These are phyloP conservation scores for Suillus weaverae DNA, from an alignment of 768 basidiomycete species.

Conservation along the genomic window DNA sequence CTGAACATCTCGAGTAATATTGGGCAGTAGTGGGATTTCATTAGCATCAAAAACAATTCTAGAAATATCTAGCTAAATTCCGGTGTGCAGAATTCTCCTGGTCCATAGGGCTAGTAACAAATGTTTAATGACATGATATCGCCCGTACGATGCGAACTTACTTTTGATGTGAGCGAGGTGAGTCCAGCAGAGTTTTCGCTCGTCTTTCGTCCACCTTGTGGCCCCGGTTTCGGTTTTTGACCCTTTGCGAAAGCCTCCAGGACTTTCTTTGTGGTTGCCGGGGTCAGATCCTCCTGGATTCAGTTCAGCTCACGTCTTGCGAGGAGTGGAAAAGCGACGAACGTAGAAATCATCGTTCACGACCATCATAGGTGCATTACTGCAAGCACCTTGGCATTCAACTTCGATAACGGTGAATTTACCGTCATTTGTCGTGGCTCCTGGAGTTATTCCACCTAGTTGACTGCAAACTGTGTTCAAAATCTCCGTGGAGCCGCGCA, in stretches of 20 bases:
- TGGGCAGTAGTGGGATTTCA: not conserved
- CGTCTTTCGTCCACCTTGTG: slow-evolving; percentile 82
- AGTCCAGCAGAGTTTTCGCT: slow-evolving; percentile 93
- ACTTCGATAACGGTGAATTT: slow-evolving; percentile 98
- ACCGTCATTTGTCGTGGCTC: slow-evolving; percentile 91
- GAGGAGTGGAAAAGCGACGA: slow-evolving; percentile 31
- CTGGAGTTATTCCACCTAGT: slow-evolving; percentile 81
- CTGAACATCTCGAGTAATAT: slow-evolving; percentile 32
- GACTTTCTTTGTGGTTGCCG: slow-evolving; percentile 74
- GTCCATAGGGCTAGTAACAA: slow-evolving; percentile 78
- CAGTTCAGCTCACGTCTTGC: slow-evolving; percentile 11
- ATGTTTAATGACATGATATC: slow-evolving; percentile 12
- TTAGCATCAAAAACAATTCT: slow-evolving; percentile 1
- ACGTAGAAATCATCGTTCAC: slow-evolving; percentile 97
- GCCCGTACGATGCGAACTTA: slow-evolving; percentile 28
- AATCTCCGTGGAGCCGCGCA: slow-evolving; percentile 88
- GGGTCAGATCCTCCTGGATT: slow-evolving; percentile 78
- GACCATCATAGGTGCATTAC: slow-evolving; percentile 96
- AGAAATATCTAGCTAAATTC: slow-evolving; percentile 69
- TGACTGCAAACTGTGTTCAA: slow-evolving; percentile 81
- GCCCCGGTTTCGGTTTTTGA: slow-evolving; percentile 89
- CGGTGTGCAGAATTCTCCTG: slow-evolving; percentile 83
- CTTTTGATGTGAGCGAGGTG: slow-evolving; percentile 77
- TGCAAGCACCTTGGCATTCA: slow-evolving; percentile 98
- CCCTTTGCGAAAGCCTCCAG: slow-evolving; percentile 79